These are phyloP conservation scores for Hemerocallis citrina DNA, from an alignment of 106 monocot species.

Conservation along the genomic window DNA sequence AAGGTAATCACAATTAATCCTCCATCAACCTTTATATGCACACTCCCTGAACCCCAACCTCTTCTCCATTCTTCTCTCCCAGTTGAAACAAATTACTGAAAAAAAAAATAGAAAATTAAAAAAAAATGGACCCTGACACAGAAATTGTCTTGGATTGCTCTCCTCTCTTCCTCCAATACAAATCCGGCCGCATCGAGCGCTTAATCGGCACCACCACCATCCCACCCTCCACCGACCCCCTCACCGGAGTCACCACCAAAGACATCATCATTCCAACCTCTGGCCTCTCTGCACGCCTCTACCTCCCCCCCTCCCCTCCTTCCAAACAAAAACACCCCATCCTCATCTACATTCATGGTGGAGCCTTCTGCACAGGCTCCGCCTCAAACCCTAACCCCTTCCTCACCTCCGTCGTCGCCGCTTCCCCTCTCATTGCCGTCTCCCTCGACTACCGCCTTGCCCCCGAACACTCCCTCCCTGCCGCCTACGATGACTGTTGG, in stretches of 20 bases:
- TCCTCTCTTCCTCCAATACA: slow-evolving; percentile 9
- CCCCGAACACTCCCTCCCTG: slow-evolving; percentile 19
- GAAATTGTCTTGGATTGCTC: not conserved
- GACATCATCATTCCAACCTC: not conserved
- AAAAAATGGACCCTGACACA: too few species aligned
- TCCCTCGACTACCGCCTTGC: slow-evolving; percentile 28
- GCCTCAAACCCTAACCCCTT: not conserved
- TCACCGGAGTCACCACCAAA: slow-evolving; percentile 8
- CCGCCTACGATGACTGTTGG: slow-evolving; percentile 19
- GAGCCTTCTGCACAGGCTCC: slow-evolving; percentile 7
- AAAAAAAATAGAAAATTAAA: too few species aligned
- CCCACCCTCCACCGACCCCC: too few species aligned
- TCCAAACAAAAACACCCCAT: not conserved
- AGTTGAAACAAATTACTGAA: too few species aligned
- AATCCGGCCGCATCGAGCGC: slow-evolving; percentile 13
- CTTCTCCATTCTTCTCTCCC: too few species aligned
- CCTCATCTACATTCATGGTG: slow-evolving; percentile 11
- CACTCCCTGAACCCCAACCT: too few species aligned
- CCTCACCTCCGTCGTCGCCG: slow-evolving; percentile 12
- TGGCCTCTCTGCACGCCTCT: not conserved
- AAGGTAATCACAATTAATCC: too few species aligned
- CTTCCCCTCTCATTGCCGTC: too few species aligned
- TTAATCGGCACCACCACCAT: not conserved
- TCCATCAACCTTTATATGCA: too few species aligned
- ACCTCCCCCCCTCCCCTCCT: not conserved